A percentile compares a stretch with the other conserved stretches of the same genome.
Evolutionary conservation across 2,329 filamentous ascomycete species (phyloP).

Genomic region (Trichoderma koningii): DNA sequence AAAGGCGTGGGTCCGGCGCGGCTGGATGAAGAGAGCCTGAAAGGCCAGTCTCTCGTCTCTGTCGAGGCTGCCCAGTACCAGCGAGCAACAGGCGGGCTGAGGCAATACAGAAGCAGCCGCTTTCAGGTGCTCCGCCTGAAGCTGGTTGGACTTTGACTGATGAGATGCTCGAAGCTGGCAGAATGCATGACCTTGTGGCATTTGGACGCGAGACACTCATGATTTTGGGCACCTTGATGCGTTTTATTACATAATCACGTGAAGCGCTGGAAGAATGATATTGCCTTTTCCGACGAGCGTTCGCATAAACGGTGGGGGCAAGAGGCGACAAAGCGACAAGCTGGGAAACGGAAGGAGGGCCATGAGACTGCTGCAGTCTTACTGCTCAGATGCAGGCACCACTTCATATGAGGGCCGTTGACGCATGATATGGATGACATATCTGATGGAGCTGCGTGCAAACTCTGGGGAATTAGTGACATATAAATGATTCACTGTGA

Average conservation of each 20-base stretch:
- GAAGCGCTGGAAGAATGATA: neutral
- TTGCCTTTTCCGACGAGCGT: constrained; percentile 15
- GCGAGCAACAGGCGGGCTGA: constrained; percentile 14
- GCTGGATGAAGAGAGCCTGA: constrained; percentile 15
- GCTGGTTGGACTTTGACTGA: constrained; percentile 28
- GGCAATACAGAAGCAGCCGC: constrained; percentile 8
- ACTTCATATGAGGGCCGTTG: too few species aligned
- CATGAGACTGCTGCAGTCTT: neutral
- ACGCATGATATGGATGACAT: neutral
- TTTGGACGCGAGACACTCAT: constrained; percentile 21
- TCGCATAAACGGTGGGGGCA: neutral
- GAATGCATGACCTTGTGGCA: constrained; percentile 16
- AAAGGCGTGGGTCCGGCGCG: constrained; percentile 19
- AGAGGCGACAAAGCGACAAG: neutral
- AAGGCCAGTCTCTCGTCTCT: constrained; percentile 3
- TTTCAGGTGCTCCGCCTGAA: constrained; percentile 14
- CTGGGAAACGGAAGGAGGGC: neutral
- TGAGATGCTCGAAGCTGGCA: constrained; percentile 26
- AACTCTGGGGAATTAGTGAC: neutral
- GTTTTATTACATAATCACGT: constrained; percentile 23
- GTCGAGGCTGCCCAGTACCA: constrained; percentile 9
- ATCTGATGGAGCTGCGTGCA: neutral
- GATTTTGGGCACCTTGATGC: constrained; percentile 26
- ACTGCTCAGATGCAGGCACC: too few species aligned
- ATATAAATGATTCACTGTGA: neutral